These are phyloP conservation scores for Pseudoturritis turrita DNA, from an alignment of 345 rosid genomes.

Conservation along the genomic window DNA sequence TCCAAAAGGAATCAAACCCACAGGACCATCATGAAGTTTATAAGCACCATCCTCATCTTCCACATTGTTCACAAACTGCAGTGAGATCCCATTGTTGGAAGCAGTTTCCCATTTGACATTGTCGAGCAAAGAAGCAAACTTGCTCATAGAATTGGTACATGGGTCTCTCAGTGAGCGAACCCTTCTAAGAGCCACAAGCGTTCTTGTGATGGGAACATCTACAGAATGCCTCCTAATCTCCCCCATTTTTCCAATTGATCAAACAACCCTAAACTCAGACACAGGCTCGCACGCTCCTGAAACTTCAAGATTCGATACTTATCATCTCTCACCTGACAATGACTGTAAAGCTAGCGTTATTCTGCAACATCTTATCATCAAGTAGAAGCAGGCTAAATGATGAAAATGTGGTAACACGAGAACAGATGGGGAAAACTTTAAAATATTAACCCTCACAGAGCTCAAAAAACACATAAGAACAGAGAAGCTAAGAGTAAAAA, in stretches of 20 bases:
- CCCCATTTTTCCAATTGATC: conserved; percentile 26
- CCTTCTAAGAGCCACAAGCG: conserved; percentile 84
- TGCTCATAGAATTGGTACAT: conserved; percentile 89
- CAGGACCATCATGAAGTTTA: conserved; percentile 22
- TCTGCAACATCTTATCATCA: background rate
- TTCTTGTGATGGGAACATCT: conserved; percentile 84
- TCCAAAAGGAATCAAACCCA: conserved; percentile 29
- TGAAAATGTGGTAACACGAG: conserved; percentile 1
- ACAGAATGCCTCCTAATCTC: conserved; percentile 86
- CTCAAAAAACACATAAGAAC: conserved; percentile 15
- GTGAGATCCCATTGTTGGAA: conserved; percentile 66
- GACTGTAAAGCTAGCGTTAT: background rate
- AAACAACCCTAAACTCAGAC: conserved; percentile 1
- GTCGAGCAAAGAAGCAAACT: conserved; percentile 74
- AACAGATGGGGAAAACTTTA: background rate
- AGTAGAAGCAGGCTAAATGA: conserved; percentile 19
- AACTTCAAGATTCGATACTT: conserved; percentile 8
- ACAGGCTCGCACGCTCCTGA: background rate
- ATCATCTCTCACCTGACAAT: background rate
- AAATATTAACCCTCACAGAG: conserved; percentile 16
- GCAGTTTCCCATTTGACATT: conserved; percentile 85
- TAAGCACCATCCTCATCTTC: conserved; percentile 15
- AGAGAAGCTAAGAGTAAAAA: background rate
- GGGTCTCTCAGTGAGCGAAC: conserved; percentile 96
- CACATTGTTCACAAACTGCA: conserved; percentile 33